Evolutionary conservation across 1,284 basidiomycete genomes (phyloP).

Genomic region (Cryptococcus jaspeensis): DNA sequence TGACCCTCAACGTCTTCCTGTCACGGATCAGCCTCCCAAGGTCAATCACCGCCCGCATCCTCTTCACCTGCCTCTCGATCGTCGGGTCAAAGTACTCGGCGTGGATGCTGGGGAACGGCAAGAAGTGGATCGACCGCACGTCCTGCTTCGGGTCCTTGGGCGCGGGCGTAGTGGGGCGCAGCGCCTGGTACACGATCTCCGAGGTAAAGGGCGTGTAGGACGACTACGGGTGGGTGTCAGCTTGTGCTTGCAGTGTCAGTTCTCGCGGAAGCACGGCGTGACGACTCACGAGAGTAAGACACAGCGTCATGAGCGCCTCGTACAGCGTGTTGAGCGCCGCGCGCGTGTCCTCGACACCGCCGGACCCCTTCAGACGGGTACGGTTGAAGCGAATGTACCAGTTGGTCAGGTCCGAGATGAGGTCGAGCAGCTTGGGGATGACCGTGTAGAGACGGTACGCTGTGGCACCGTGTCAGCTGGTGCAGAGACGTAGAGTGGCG

Average conservation of each 20-base stretch:
- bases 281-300: slow-evolving; percentile 78
- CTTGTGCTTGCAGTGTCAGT: slow-evolving; percentile 6
- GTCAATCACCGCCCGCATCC: slow-evolving; percentile 94
- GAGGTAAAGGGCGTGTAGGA: slow-evolving; percentile 98
- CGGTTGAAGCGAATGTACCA: slow-evolving; percentile 99
- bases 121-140: slow-evolving; percentile 90
- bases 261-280: neutral
- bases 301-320: slow-evolving; percentile 91
- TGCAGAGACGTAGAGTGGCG: neutral
- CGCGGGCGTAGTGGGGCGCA: slow-evolving; percentile 79
- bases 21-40: slow-evolving; percentile 87
- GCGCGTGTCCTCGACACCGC: slow-evolving; percentile 83
- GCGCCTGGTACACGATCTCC: slow-evolving; percentile 92
- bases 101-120: slow-evolving; percentile 89
- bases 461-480: slow-evolving; percentile 16
- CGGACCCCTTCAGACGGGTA: slow-evolving; percentile 91
- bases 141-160: slow-evolving; percentile 67
- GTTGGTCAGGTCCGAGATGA: slow-evolving; percentile 96
- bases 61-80: slow-evolving; percentile 91
- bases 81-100: slow-evolving; percentile 94
- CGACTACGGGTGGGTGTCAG: slow-evolving; percentile 58
- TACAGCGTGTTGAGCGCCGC: slow-evolving; percentile 93
- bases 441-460: slow-evolving; percentile 97
- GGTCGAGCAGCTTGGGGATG: slow-evolving; percentile 86
- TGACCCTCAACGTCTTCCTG: slow-evolving; percentile 81